Percentiles rank a stretch among this genome's conserved stretches.
phyloP scores from a whole-genome alignment of 2,329 filamentous ascomycete species.

The Corynespora cassiicola region DNA sequence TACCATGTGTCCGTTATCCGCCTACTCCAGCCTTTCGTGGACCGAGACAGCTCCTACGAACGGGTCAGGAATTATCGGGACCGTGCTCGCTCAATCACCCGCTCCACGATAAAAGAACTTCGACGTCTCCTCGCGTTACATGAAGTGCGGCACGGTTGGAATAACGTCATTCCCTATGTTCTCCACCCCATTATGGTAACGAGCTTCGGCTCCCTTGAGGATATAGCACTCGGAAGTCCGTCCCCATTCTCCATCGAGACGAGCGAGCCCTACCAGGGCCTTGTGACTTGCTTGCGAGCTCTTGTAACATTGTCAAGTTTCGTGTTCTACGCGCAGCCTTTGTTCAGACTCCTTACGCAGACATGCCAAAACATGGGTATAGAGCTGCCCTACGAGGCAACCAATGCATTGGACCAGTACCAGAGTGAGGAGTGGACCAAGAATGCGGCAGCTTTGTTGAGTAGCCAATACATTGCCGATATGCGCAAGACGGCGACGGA shows the following conservation, averaged over 20 bases:
- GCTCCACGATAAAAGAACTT: constrained; percentile 25
- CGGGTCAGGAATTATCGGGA: constrained; percentile 19
- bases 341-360: constrained; percentile 36
- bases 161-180: constrained; percentile 27
- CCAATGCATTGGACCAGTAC: constrained; percentile 24
- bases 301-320: constrained; percentile 27
- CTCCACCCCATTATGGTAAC: constrained; percentile 32
- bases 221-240: constrained; percentile 19
- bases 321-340: constrained; percentile 34
- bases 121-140: constrained; percentile 30
- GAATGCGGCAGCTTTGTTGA: constrained; percentile 29
- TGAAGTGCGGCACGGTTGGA: constrained; percentile 33
- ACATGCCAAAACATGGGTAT: constrained; percentile 28
- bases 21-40: constrained; percentile 30
- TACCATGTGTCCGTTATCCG: constrained; percentile 32
- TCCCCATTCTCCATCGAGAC: constrained; percentile 7
- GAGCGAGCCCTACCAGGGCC: constrained; percentile 30
- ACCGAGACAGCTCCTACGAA: constrained; percentile 13
- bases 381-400: constrained; percentile 26
- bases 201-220: constrained; percentile 34
- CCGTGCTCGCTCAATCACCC: constrained; percentile 22
- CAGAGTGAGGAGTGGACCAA: constrained; percentile 39
- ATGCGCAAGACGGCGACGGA: constrained; percentile 19
- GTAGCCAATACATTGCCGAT: constrained; percentile 38
- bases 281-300: constrained; percentile 35